Evolutionary conservation across 176 grass and related monocot genomes (phyloP), one percentile per base, ranked within the genome.

Genomic region (Carex kokanica): DNA sequence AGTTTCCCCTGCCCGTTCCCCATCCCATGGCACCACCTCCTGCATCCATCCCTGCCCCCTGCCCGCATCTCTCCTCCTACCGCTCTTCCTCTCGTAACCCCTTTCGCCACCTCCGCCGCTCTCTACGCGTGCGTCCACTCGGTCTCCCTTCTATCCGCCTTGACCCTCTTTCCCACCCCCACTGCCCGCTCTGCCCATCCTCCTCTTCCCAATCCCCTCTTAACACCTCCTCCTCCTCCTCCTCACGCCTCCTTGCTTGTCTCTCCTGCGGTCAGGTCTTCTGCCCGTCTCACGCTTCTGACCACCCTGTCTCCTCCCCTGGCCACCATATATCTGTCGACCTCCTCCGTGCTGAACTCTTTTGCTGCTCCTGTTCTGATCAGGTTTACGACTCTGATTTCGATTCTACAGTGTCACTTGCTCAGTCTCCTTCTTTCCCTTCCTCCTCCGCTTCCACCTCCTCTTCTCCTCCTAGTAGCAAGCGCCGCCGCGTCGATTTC

Each of bases 371-470:
- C n/a, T 98, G 95, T 88, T 73, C 73, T 29, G 95, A 98, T 78
- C 95, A 95, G 86, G 84, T 98, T 87, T 98, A 98, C 84, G 95
- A 98, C 12, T 87, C 78, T 24, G 95, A 98, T 32, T 98, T 98
- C 85, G 95, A 98, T 62, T 86, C 90, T 53, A 84, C 89, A 61
- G 95, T 98, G 78, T 84, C 92, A 83, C 82, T 94, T 14, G 89
- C 92, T 8, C 92, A 93, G 12, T 89, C 90, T 11, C 86, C 83
- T 75, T 79, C 90, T 14, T 86, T 90, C 31, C 73, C 41, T 12
- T 81, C 90, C 72, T 0, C 84, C 1, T 47, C 85, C 0, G 0
- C 24, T 6, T 14, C 73, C 45, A 34, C 80, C 7, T 27, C 60
- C 0, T 81, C 74, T 1, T 40, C 82, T 16, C 62, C 61, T 2